Conservation (phyloP, 768 basidiomycete species). For the Boletus rubescentipes region DNA sequence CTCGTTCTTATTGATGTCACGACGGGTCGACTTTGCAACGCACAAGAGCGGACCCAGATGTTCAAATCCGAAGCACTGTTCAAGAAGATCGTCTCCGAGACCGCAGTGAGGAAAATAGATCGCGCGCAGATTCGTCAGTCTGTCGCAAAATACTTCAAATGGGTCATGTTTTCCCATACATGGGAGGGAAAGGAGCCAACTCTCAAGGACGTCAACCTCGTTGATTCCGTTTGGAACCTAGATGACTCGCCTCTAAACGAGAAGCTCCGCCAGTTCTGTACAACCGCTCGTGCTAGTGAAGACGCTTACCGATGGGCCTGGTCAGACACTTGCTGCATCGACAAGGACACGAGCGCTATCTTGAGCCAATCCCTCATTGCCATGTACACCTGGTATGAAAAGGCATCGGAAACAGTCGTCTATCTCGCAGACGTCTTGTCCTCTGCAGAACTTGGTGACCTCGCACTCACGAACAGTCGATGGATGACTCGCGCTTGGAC, state of each 20-base stretch:
- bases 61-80: not conserved
- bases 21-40: not conserved
- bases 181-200: not conserved
- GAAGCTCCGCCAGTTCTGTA: not conserved
- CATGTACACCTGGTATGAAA: not conserved
- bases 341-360: not conserved
- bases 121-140: not conserved
- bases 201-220: not conserved
- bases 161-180: not conserved
- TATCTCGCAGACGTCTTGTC: not conserved
- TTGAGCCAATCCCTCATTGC: not conserved
- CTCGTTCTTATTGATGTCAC: not conserved
- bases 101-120: not conserved
- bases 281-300: not conserved
- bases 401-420: not conserved
- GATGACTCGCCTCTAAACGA: not conserved
- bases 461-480: not conserved
- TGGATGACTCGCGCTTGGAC: constrained; percentile 16
- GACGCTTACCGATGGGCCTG: not conserved
- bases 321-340: not conserved
- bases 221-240: not conserved
- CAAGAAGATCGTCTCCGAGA: not conserved
- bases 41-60: not conserved
- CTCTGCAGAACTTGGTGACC: not conserved
- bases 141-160: not conserved